phyloP scores from a whole-genome alignment of 441 rosid genomes.

The Geranium incanum region DNA sequence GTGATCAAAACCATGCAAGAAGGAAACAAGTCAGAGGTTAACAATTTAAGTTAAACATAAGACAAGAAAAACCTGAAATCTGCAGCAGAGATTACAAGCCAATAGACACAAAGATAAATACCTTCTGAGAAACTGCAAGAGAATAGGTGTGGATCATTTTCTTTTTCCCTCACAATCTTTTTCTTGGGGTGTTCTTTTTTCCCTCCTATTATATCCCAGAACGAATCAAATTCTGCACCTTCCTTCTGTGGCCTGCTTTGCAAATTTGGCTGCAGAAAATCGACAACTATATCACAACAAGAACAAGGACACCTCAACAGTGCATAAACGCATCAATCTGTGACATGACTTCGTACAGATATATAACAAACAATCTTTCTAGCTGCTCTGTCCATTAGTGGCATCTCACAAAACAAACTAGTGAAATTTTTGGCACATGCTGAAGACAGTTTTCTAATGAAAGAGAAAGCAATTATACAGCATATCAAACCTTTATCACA shows the following conservation, averaged over 20 bases:
- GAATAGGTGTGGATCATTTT: constrained; percentile 88
- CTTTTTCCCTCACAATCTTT: constrained; percentile 60
- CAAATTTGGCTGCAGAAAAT: constrained; percentile 62
- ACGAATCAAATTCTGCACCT: constrained; percentile 82
- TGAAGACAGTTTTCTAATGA: constrained; percentile 12
- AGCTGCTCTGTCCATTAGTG: constrained; percentile 2
- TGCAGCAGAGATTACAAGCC: constrained; percentile 13
- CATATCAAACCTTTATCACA: constrained; percentile 64
- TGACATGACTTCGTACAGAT: background rate
- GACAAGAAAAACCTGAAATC: constrained; percentile 14
- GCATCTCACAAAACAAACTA: constrained; percentile 4
- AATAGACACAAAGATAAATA: constrained; percentile 21
- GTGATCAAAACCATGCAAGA: constrained; percentile 22
- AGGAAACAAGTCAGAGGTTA: constrained; percentile 19
- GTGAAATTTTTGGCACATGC: background rate
- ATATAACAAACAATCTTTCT: constrained; percentile 6
- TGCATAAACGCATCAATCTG: background rate
- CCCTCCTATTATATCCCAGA: constrained; percentile 87
- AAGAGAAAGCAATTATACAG: background rate
- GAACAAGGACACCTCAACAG: background rate
- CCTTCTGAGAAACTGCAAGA: constrained; percentile 70
- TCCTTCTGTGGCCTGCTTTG: constrained; percentile 82
- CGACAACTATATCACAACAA: constrained; percentile 14
- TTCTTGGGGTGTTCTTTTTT: constrained; percentile 75
- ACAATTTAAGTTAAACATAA: constrained; percentile 7